Base-by-base conservation (phyloP, 768 basidiomycete species). In the Austroboletus eburneus region DNA sequence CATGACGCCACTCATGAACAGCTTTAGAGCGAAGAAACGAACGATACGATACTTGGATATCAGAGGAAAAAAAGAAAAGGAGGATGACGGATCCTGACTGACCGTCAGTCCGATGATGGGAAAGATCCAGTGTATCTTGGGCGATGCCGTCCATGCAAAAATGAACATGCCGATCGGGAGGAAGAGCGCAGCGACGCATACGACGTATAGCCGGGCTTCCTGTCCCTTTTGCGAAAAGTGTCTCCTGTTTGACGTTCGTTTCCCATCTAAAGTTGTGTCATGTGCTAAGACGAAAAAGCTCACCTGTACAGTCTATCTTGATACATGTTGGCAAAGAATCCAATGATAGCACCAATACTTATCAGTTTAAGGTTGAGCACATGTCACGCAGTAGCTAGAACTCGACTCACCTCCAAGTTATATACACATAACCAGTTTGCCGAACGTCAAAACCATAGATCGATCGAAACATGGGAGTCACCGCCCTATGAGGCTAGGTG, bases 81-180 rank as follows among this genome's bases (percentile, higher is more conserved):
- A 13, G 27, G 27, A 27, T 27, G 27, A 32, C 4, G 14, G 30
- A 39, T 7, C n/a, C n/a, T n/a, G 18, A 17, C 57, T 42, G 9
- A 64, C 61, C 52, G 57, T 51, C 32, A 63, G 13, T 45, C 57
- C 60, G 9, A 55, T 33, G 9, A 51, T 21, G 1, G 63, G 57
- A 3, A n/a, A 78, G 13, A 83, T 77, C 85, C 86, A 88, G 42
- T 74, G 78, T 13, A 86, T 70, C 3, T 50, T 55, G 0, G 75
- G 56, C 46, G 73, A 79, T 14, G 79, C 76, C 18, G 81, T 79
- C 79, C 83, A 87, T 0, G 81, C 85, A 54, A 81, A 87, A 13
- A 87, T 77, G 60, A 86, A 79, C 74, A 85, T 80, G 23, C 74
- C 75, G 1, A 69, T 50, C 0, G 83, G 82, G 45, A 82, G 67